These are phyloP conservation scores for Yarrowia keelungensis DNA, from an alignment of 805 yeast genomes.

Conservation along the genomic window DNA sequence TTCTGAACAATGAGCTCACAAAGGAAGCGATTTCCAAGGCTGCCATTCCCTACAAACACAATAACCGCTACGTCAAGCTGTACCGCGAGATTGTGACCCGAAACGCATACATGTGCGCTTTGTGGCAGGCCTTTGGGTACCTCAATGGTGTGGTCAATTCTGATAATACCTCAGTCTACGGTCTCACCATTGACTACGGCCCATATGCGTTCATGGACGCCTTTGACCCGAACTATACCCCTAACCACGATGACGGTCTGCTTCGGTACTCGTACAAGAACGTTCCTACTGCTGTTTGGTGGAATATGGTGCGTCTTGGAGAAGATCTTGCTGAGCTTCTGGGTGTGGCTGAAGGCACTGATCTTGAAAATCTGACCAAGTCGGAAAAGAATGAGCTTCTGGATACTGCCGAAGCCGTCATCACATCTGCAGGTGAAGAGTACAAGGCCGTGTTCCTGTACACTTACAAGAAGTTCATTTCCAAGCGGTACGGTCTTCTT, in stretches of 20 bases:
- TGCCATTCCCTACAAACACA: slow-evolving; percentile 47
- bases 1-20: slow-evolving; percentile 43
- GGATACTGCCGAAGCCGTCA: slow-evolving; percentile 66
- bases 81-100: slow-evolving; percentile 72
- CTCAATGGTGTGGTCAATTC: slow-evolving; percentile 94
- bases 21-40: slow-evolving; percentile 30
- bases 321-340: slow-evolving; percentile 82
- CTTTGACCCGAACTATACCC: slow-evolving; percentile 80
- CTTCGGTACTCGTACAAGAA: slow-evolving; percentile 79
- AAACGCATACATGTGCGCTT: slow-evolving; percentile 79
- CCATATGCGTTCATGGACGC: slow-evolving; percentile 92
- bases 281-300: slow-evolving; percentile 88
- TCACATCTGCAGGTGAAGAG: slow-evolving; percentile 67
- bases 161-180: slow-evolving; percentile 89
- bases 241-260: slow-evolving; percentile 84
- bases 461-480: slow-evolving; percentile 63
- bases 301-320: slow-evolving; percentile 86
- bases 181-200: slow-evolving; percentile 90
- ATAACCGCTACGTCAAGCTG: slow-evolving; percentile 71
- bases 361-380: slow-evolving; percentile 52
- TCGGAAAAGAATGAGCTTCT: slow-evolving; percentile 50
- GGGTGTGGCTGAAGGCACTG: slow-evolving; percentile 68
- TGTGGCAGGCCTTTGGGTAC: slow-evolving; percentile 92
- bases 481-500: slow-evolving; percentile 71
- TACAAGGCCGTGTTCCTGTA: slow-evolving; percentile 68